phyloP scores from a whole-genome alignment of 441 rosid species.

The Adansonia rubrostipa region DNA sequence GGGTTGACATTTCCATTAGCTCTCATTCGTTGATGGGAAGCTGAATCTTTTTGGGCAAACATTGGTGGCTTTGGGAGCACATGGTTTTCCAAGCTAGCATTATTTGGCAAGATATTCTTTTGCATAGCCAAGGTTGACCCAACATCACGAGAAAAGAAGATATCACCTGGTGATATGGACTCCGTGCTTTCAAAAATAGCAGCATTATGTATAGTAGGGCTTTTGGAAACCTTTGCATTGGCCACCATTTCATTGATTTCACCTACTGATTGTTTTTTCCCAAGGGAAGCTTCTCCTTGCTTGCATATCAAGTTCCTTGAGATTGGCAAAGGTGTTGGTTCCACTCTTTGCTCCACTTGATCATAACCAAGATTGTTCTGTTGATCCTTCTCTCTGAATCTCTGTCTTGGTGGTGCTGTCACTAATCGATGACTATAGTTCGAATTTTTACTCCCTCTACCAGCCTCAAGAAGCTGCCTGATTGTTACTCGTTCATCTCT shows the following conservation, averaged over 20 bases:
- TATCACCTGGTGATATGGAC: constrained; percentile 57
- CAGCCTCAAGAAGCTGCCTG: constrained; percentile 29
- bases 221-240: constrained; percentile 43
- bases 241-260: constrained; percentile 66
- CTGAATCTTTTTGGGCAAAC: constrained; percentile 31
- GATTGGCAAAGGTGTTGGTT: constrained; percentile 39
- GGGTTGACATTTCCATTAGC: constrained; percentile 29
- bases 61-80: constrained; percentile 32
- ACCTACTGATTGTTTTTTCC: constrained; percentile 43
- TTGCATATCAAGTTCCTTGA: constrained; percentile 36
- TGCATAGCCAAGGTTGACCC: constrained; percentile 31
- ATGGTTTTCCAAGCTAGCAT: constrained; percentile 17
- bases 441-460: constrained; percentile 36
- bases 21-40: constrained; percentile 27
- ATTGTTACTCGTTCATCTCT: constrained; percentile 35
- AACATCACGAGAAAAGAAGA: constrained; percentile 58
- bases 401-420: constrained; percentile 48
- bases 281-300: constrained; percentile 39
- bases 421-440: constrained; percentile 38
- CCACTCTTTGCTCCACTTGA: constrained; percentile 31
- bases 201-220: constrained; percentile 19
- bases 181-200: constrained; percentile 50
- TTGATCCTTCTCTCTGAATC: constrained; percentile 39
- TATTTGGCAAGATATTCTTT: constrained; percentile 34
- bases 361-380: constrained; percentile 25